Evolutionary conservation across 1,284 basidiomycete species (phyloP).

Genomic region (Cerrena zonata): DNA sequence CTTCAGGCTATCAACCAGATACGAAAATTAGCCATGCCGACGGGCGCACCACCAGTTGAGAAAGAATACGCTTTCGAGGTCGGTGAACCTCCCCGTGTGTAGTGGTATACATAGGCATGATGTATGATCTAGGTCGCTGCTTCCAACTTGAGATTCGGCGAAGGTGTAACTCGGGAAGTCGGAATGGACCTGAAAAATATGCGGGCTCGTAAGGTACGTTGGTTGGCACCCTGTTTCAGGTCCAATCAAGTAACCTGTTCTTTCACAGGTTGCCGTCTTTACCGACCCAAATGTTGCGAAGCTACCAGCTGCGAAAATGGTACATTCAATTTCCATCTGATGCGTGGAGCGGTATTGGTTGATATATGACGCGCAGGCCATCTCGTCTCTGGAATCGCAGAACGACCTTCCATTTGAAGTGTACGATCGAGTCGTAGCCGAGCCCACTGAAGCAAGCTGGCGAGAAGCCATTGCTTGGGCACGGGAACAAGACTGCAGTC

Average conservation of each 20-base stretch:
- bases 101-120: no score
- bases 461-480: constrained; percentile 85
- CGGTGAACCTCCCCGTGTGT: no score
- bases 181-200: constrained; percentile 92
- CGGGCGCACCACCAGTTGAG: constrained; percentile 53
- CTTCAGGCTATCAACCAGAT: constrained; percentile 53
- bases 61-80: constrained; percentile 97
- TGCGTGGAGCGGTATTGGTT: no score
- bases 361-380: constrained; percentile 44
- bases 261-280: constrained; percentile 79
- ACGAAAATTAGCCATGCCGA: constrained; percentile 79
- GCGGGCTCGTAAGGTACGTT: constrained; percentile 69
- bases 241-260: constrained; percentile 12
- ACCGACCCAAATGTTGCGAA: constrained; percentile 85
- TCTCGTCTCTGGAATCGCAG: constrained; percentile 71
- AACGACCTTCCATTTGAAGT: constrained; percentile 76
- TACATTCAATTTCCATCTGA: constrained; percentile 23
- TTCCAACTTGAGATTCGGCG: constrained; percentile 83
- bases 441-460: constrained; percentile 90
- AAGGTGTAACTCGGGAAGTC: constrained; percentile 85
- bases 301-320: constrained; percentile 78
- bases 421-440: constrained; percentile 79
- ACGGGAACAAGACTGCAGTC: constrained; percentile 80
- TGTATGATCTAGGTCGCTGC: constrained; percentile 70
- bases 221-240: constrained; percentile 10